Evolutionary conservation across 2,329 filamentous ascomycete genomes (phyloP).

Genomic region (Aureobasidium melanogenum): DNA sequence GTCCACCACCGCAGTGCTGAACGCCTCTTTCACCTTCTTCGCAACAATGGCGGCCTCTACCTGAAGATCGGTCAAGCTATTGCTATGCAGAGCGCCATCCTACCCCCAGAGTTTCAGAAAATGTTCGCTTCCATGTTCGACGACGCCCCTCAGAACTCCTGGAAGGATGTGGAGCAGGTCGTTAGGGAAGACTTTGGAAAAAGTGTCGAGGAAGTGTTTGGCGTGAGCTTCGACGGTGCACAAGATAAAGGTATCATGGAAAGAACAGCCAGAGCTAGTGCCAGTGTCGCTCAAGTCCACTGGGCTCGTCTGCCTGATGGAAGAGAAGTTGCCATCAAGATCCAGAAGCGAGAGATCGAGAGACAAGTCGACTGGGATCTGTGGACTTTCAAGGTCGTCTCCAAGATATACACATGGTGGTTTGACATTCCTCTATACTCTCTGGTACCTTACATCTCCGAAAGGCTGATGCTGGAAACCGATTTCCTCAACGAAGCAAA

Average conservation of each 20-base stretch:
- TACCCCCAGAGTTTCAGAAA: conserved; percentile 88
- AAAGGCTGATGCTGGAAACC: conserved; percentile 85
- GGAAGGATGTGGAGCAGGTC: conserved; percentile 76
- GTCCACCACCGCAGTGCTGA: conserved; percentile 79
- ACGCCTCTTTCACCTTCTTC: conserved; percentile 70
- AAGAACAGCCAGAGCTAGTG: conserved; percentile 65
- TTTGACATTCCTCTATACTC: conserved; percentile 92
- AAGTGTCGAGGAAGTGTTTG: conserved; percentile 83
- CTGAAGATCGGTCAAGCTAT: conserved; percentile 98
- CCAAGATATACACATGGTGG: conserved; percentile 71
- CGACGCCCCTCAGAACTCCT: conserved; percentile 87
- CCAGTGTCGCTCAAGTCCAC: conserved; percentile 93
- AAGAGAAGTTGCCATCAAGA: conserved; percentile 86
- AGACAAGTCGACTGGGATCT: conserved; percentile 90
- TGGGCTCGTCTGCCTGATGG: conserved; percentile 84
- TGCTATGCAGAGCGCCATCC: conserved; percentile 91
- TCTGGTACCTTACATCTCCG: conserved; percentile 84
- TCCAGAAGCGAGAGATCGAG: conserved; percentile 91
- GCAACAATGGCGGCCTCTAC: conserved; percentile 84
- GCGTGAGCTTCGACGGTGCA: conserved; percentile 64
- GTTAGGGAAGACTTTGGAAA: conserved; percentile 80
- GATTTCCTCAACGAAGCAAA: conserved; percentile 88
- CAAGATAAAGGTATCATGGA: conserved; percentile 55
- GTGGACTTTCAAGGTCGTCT: conserved; percentile 86
- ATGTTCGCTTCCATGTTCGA: conserved; percentile 98